phyloP scores from a whole-genome alignment of 441 rosid species.

The Breynia disticha region DNA sequence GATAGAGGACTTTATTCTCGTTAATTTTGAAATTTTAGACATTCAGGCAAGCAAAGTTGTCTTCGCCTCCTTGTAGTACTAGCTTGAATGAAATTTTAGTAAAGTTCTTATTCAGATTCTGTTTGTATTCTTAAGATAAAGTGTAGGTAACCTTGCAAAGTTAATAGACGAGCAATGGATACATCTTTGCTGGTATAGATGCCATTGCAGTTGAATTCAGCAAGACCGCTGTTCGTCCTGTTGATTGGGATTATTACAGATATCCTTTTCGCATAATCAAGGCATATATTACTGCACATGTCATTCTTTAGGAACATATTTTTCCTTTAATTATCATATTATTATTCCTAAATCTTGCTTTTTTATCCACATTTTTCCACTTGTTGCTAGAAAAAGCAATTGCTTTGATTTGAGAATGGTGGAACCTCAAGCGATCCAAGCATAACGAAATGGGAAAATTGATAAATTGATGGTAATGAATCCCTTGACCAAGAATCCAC shows the following conservation, averaged over 20 bases:
- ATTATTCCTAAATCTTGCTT: too few species aligned
- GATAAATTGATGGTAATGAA: neutral
- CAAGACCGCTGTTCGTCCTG: slow-evolving; percentile 73
- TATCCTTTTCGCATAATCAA: slow-evolving; percentile 42
- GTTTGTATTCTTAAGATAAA: slow-evolving; percentile 52
- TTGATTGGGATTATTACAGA: slow-evolving; percentile 90
- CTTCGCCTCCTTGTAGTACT: neutral
- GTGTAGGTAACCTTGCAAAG: slow-evolving; percentile 75
- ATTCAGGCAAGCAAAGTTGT: slow-evolving; percentile 52
- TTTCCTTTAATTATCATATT: too few species aligned
- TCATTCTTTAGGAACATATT: too few species aligned
- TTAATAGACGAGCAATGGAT: slow-evolving; percentile 82
- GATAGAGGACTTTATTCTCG: slow-evolving; percentile 64
- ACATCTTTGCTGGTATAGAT: slow-evolving; percentile 66
- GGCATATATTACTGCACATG: too few species aligned
- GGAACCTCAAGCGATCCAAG: too few species aligned
- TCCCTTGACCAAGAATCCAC: slow-evolving; percentile 50
- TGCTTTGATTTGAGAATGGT: too few species aligned
- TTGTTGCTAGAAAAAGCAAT: too few species aligned
- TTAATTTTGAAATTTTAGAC: slow-evolving; percentile 74
- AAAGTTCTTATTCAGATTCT: slow-evolving; percentile 3
- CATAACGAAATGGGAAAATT: too few species aligned
- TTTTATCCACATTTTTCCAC: too few species aligned
- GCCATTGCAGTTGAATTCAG: slow-evolving; percentile 87
- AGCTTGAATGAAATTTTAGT: slow-evolving; percentile 8